These are phyloP conservation scores for Hortaea werneckii DNA, from an alignment of 2,329 filamentous ascomycete genomes.

Conservation along the genomic window DNA sequence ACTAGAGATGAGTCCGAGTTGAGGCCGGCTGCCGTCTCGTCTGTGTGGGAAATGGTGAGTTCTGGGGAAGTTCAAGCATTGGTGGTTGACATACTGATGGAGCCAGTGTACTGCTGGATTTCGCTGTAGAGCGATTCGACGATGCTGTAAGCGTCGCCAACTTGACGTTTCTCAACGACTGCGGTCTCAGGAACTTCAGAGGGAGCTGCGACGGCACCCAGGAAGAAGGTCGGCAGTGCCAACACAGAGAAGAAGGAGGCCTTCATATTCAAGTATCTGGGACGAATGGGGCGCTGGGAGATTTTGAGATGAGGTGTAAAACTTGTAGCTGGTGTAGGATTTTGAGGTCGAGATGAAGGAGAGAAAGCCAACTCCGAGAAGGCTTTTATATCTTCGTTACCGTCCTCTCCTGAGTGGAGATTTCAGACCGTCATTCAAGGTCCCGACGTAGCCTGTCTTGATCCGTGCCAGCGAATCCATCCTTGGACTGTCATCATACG, in stretches of 20 bases:
- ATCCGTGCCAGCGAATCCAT: no score
- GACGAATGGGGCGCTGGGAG: no score
- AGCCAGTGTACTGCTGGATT: conserved; percentile 8
- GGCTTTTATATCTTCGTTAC: no score
- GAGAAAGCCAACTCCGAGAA: no score
- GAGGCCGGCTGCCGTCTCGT: conserved; percentile 3
- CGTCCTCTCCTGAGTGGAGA: no score
- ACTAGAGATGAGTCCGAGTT: neutral
- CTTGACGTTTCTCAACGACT: conserved; percentile 4
- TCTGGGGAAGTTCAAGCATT: neutral
- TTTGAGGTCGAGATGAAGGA: no score
- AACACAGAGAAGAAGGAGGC: conserved; percentile 3
- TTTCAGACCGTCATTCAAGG: no score
- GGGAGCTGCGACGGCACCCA: conserved; percentile 5
- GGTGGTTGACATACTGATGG: conserved; percentile 4
- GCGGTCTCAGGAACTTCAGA: neutral
- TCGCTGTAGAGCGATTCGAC: conserved; percentile 6
- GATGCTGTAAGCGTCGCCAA: conserved; percentile 3
- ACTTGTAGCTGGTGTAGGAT: no score
- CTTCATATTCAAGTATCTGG: conserved; percentile 1
- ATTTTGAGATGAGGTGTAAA: no score
- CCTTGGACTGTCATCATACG: no score
- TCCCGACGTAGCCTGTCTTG: no score
- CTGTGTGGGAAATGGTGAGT: neutral
- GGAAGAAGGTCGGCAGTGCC: conserved; percentile 6